Base-by-base conservation (phyloP, 2,329 filamentous ascomycete genomes). In the Penicillium sp. region DNA sequence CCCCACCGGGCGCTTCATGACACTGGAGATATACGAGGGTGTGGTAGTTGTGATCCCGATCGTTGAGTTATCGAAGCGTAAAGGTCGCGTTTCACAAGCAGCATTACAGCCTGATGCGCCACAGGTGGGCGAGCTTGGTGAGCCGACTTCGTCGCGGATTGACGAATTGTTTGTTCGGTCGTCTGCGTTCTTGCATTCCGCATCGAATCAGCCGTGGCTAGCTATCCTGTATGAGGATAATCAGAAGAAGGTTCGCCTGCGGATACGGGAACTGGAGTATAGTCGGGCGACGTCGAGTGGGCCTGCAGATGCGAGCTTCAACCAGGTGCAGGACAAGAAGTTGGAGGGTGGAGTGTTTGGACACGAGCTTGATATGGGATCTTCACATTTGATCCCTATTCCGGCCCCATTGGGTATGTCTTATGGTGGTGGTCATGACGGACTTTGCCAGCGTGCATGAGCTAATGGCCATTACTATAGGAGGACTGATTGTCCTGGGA, bases 401-500 rank as follows among this genome's bases (percentile, higher is more conserved):
- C 79, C 84, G 9, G 77, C 76, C 25, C 85, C 85, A 2, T 75
- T 82, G 47, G 81, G 76, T 78, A 67, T 47, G 74, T 67, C 49
- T 51, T 42, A 15, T 35, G 18, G 8, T 27, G 18, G 9, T 40
- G 18, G 3, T 22, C 9, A 18, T 40, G 9, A 22, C 18, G 11
- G 37, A 25, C 3, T 40, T 53, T 22, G 14, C n/a, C 27, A 29
- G 27, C 11, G 27, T 42, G 85, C 67, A 80, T 85, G 62, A 79
- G 83, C 27, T 81, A 83, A 56, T 55, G n/a, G 8, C n/a, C 3
- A 65, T 20, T 7, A 6, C 12, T 44, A 14, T 85, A 44, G 88
- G 89, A 14, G 90, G 90, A 6, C 73, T 92, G 4, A 79, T 94
- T 41, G 83, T 92, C 2, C 81, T 93, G 7, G 89, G 89, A 20